Conservation (phyloP, 2,329 filamentous ascomycete genomes). For the Fusarium sp. region DNA sequence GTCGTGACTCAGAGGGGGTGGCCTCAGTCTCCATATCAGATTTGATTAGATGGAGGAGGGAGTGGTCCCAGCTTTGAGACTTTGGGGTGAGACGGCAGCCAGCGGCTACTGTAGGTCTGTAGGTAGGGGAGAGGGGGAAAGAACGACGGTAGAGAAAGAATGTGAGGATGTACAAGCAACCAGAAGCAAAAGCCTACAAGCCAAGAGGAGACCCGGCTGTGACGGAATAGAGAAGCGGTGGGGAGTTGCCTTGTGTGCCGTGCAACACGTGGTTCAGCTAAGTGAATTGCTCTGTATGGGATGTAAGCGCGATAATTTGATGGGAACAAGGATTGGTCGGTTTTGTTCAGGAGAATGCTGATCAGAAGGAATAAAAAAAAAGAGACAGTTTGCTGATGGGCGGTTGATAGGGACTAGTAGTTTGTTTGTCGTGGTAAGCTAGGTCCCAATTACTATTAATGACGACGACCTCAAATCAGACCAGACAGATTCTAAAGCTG, state of each 20-base stretch:
- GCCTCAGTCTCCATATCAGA: slow-evolving; percentile 47
- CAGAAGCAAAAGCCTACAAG: slow-evolving; percentile 4
- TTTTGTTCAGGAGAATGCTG: slow-evolving; percentile 5
- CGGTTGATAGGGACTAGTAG: slow-evolving; percentile 8
- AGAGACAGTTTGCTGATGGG: slow-evolving; percentile 28
- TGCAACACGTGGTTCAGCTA: slow-evolving; percentile 43
- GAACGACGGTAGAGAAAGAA: neutral
- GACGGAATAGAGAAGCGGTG: slow-evolving; percentile 35
- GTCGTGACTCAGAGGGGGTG: slow-evolving; percentile 47
- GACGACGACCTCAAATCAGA: neutral
- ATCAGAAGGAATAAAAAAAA: slow-evolving; percentile 29
- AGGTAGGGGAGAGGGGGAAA: neutral
- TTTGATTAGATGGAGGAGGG: slow-evolving; percentile 16
- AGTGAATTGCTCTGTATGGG: neutral
- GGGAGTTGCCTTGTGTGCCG: slow-evolving; percentile 16
- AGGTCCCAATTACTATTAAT: neutral
- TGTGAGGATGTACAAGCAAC: slow-evolving; percentile 24
- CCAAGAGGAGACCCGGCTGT: slow-evolving; percentile 35
- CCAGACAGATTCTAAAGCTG: neutral
- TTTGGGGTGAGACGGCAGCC: slow-evolving; percentile 28
- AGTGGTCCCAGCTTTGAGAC: slow-evolving; percentile 26
- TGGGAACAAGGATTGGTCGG: slow-evolving; percentile 31
- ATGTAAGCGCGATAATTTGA: slow-evolving; percentile 14
- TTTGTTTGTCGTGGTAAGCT: neutral
- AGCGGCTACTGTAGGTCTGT: slow-evolving; percentile 6